Evolutionary conservation across 768 basidiomycete species (phyloP).

Genomic region (Tricholoma saponaceum): DNA sequence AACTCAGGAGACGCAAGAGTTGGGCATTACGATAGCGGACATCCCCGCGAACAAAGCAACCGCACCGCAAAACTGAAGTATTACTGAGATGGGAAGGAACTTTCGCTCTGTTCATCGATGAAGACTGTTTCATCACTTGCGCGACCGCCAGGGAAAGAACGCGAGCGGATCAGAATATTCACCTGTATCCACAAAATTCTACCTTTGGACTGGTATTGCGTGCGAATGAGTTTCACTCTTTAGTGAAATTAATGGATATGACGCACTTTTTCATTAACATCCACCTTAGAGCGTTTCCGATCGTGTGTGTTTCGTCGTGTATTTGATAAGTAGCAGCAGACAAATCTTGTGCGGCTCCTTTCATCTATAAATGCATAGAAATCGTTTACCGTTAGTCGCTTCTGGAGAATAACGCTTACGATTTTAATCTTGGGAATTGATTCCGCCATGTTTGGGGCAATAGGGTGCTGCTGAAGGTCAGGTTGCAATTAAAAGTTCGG

Average conservation of each 20-base stretch:
- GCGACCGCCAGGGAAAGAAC: neutral
- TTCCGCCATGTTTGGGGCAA: conserved; percentile 35
- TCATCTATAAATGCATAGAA: conserved; percentile 49
- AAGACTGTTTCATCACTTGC: conserved; percentile 1
- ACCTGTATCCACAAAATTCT: conserved; percentile 98
- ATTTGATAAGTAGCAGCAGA: conserved; percentile 91
- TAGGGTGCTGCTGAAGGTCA: neutral
- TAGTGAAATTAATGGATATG: neutral
- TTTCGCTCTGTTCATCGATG: neutral
- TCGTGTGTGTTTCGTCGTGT: conserved; percentile 90
- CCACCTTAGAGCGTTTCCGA: conserved; percentile 94
- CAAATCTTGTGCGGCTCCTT: conserved; percentile 75
- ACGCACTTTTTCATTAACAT: conserved; percentile 99
- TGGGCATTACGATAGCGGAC: neutral
- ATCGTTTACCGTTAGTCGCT: neutral
- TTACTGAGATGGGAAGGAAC: neutral
- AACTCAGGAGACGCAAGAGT: neutral
- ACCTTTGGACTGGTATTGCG: conserved; percentile 72
- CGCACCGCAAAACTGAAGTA: neutral
- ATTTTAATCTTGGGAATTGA: conserved; percentile 38
- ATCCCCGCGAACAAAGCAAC: neutral
- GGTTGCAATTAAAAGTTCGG: too few relatives aligned
- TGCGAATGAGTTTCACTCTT: conserved; percentile 4
- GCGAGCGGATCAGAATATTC: conserved; percentile 19
- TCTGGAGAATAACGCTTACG: conserved; percentile 22